These are phyloP conservation scores for Kuraishia piskuri DNA, from an alignment of 805 yeast species.

Conservation along the genomic window DNA sequence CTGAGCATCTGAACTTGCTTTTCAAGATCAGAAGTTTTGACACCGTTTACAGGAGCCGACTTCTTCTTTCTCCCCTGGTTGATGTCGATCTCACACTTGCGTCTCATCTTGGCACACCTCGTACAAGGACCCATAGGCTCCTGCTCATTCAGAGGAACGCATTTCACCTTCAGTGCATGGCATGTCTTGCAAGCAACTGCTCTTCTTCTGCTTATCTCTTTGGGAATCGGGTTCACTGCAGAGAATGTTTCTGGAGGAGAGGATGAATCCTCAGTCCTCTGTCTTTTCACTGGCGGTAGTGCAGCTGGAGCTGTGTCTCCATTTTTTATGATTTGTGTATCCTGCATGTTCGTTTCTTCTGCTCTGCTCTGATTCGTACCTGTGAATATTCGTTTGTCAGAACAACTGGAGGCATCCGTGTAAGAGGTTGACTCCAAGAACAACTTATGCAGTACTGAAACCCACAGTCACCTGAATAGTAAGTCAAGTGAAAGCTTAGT, in stretches of 20 bases:
- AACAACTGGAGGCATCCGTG: too few species aligned
- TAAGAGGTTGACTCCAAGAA: too few species aligned
- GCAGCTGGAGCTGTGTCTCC: background rate
- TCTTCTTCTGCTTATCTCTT: conserved; percentile 21
- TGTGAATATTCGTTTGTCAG: too few species aligned
- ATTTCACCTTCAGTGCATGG: conserved; percentile 75
- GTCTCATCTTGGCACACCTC: conserved; percentile 58
- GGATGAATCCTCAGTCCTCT: background rate
- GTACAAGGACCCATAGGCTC: conserved; percentile 61
- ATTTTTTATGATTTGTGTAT: background rate
- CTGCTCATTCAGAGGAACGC: conserved; percentile 59
- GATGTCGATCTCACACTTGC: conserved; percentile 60
- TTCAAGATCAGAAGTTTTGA: conserved; percentile 11
- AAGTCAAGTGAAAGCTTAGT: too few species aligned
- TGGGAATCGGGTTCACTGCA: background rate
- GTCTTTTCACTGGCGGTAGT: background rate
- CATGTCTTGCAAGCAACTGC: conserved; percentile 66
- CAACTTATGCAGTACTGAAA: too few species aligned
- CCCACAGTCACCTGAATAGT: too few species aligned
- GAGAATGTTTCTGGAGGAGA: background rate
- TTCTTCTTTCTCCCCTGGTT: conserved; percentile 46
- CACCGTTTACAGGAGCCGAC: conserved; percentile 12
- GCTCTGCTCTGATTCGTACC: too few species aligned
- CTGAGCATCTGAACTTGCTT: conserved; percentile 8
- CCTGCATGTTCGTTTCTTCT: background rate